These are phyloP conservation scores for Gliomastix tumulicola DNA, from an alignment of 2,329 filamentous ascomycete species.

Conservation along the genomic window DNA sequence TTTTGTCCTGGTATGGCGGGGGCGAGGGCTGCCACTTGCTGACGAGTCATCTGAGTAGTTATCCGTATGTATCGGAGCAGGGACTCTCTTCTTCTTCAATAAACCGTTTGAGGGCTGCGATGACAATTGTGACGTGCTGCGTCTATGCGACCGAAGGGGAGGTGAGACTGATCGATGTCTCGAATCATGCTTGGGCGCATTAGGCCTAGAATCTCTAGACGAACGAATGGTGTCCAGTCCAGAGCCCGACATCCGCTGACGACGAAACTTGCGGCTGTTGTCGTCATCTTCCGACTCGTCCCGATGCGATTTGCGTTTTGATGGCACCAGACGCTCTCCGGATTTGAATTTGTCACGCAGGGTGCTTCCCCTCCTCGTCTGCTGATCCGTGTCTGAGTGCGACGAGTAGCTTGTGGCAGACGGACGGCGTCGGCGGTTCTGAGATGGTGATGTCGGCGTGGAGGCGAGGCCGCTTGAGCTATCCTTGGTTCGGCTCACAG, in stretches of 20 bases:
- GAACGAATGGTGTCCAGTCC: slow-evolving; percentile 24
- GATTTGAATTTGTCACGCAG: slow-evolving; percentile 40
- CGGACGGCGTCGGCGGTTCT: slow-evolving; percentile 9
- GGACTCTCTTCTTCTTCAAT: slow-evolving; percentile 54
- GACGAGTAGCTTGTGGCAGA: slow-evolving; percentile 24
- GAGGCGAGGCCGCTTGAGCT: slow-evolving; percentile 52
- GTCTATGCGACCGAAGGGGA: slow-evolving; percentile 48
- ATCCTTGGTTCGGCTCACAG: slow-evolving; percentile 36
- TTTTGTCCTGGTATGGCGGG: slow-evolving; percentile 50
- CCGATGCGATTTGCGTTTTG: slow-evolving; percentile 48
- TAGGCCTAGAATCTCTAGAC: slow-evolving; percentile 22
- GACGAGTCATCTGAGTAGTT: slow-evolving; percentile 64
- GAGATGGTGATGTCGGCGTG: slow-evolving; percentile 47
- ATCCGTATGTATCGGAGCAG: slow-evolving; percentile 55
- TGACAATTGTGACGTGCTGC: slow-evolving; percentile 57
- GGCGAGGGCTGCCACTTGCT: slow-evolving; percentile 51
- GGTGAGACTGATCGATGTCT: slow-evolving; percentile 51
- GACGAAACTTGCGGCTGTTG: slow-evolving; percentile 46
- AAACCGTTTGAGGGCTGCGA: slow-evolving; percentile 46
- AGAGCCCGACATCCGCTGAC: slow-evolving; percentile 42
- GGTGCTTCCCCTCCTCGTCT: slow-evolving; percentile 15
- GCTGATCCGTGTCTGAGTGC: slow-evolving; percentile 49
- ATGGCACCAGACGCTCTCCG: slow-evolving; percentile 36
- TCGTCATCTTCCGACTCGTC: slow-evolving; percentile 51
- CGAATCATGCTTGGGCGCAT: slow-evolving; percentile 22